phyloP scores from a whole-genome alignment of 2,329 filamentous ascomycete species.

The Ilyonectria robusta region DNA sequence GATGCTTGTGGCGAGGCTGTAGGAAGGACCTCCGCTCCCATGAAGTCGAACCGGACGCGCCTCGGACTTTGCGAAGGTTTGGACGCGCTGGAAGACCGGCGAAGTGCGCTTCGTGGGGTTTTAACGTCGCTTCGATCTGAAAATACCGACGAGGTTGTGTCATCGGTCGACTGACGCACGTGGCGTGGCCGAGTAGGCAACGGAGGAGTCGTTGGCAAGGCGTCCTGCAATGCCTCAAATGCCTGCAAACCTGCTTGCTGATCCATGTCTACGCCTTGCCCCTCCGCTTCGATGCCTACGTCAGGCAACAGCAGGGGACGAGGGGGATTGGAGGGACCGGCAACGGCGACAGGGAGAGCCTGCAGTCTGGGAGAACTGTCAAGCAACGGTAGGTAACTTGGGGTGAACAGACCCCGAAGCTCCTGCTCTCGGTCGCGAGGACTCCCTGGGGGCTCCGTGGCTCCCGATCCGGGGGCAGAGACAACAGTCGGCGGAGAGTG shows the following conservation, averaged over 20 bases:
- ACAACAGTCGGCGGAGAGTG: conserved; percentile 47
- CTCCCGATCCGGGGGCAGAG: conserved; percentile 47
- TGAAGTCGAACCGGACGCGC: conserved; percentile 74
- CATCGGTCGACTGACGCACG: conserved; percentile 60
- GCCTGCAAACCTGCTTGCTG: conserved; percentile 32
- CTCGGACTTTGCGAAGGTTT: conserved; percentile 68
- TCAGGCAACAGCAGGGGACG: conserved; percentile 47
- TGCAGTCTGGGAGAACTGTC: conserved; percentile 57
- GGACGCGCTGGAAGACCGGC: conserved; percentile 68
- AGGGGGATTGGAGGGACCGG: conserved; percentile 33
- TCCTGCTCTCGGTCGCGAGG: conserved; percentile 71
- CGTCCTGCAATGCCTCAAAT: conserved; percentile 36
- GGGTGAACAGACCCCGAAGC: conserved; percentile 74
- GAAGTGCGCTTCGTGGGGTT: conserved; percentile 69
- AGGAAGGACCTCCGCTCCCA: conserved; percentile 72
- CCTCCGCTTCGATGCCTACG: conserved; percentile 41
- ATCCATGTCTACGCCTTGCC: conserved; percentile 43
- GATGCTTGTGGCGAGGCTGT: conserved; percentile 67
- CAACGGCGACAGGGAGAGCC: conserved; percentile 35
- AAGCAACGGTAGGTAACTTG: conserved; percentile 73
- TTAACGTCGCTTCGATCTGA: conserved; percentile 68
- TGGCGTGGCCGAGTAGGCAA: conserved; percentile 52
- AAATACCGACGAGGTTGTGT: conserved; percentile 64
- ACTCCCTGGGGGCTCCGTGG: conserved; percentile 55
- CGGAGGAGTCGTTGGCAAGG: conserved; percentile 36